Evolutionary conservation across 371 early-diverging fungal species (phyloP).

Genomic region (Circinella minor): DNA sequence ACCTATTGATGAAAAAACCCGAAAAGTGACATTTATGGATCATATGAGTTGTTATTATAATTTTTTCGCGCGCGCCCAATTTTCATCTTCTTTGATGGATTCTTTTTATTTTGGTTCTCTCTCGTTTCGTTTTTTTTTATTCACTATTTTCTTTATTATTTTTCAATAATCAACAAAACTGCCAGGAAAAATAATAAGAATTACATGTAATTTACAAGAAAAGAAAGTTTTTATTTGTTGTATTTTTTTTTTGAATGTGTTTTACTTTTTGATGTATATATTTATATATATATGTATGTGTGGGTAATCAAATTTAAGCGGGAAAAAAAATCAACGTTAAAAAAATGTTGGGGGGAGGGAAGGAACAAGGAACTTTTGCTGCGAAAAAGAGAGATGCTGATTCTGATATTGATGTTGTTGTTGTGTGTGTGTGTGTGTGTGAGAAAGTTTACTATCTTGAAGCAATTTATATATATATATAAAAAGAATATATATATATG

Average conservation of each 20-base stretch:
- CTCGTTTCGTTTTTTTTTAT: too few species aligned
- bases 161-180: too few species aligned
- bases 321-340: slow-evolving; percentile 1
- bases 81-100: not conserved
- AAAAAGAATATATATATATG: too few species aligned
- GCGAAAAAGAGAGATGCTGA: not conserved
- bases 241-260: too few species aligned
- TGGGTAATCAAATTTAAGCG: not conserved
- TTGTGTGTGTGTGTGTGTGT: not conserved
- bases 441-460: not conserved
- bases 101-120: too few species aligned
- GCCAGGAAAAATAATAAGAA: too few species aligned
- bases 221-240: too few species aligned
- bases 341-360: slow-evolving; percentile 5
- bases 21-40: slow-evolving; percentile 18
- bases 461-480: too few species aligned
- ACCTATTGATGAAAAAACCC: slow-evolving; percentile 14
- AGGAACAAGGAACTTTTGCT: not conserved
- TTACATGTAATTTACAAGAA: too few species aligned
- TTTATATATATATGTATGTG: not conserved
- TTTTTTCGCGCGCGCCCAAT: not conserved
- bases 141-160: too few species aligned
- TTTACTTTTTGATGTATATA: too few species aligned
- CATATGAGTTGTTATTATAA: slow-evolving; percentile 4
- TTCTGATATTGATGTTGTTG: not conserved